These are phyloP conservation scores for Physcia stellaris DNA, from an alignment of 495 filamentous ascomycete genomes.

Conservation along the genomic window DNA sequence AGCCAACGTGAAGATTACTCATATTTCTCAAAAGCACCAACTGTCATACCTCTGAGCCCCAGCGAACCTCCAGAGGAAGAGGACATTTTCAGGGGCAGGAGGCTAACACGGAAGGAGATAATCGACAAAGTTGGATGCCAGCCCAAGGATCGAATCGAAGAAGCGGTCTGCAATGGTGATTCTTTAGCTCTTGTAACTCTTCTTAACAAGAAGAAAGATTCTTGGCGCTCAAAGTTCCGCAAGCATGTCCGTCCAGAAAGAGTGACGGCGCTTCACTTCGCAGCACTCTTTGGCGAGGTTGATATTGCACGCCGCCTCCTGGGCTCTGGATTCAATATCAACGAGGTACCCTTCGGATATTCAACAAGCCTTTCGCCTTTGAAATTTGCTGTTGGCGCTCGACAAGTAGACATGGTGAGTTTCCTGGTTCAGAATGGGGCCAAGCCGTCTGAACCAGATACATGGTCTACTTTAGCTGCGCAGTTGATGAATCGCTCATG, in stretches of 20 bases:
- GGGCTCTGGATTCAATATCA: slow-evolving; percentile 8
- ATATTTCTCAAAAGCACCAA: slow-evolving; percentile 5
- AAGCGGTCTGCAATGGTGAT: slow-evolving; percentile 10
- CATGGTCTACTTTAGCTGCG: slow-evolving; percentile 9
- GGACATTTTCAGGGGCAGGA: slow-evolving; percentile 10
- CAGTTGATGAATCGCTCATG: slow-evolving; percentile 13
- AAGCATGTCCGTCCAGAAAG: slow-evolving; percentile 12
- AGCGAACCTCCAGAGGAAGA: slow-evolving; percentile 10
- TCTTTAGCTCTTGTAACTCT: slow-evolving; percentile 8
- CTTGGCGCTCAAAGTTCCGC: slow-evolving; percentile 11
- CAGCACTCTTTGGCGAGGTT: slow-evolving; percentile 12
- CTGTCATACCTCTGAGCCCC: slow-evolving; percentile 7
- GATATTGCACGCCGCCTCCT: slow-evolving; percentile 10
- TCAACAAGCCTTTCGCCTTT: slow-evolving; percentile 9
- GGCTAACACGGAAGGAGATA: slow-evolving; percentile 16
- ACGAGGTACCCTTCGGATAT: slow-evolving; percentile 11
- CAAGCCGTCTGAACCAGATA: slow-evolving; percentile 10
- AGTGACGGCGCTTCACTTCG: slow-evolving; percentile 11
- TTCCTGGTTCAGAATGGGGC: slow-evolving; percentile 9
- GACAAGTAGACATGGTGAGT: slow-evolving; percentile 11
- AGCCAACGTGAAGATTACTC: slow-evolving; percentile 10
- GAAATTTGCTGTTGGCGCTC: slow-evolving; percentile 12
- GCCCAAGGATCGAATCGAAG: slow-evolving; percentile 17
- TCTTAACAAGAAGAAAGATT: slow-evolving; percentile 8
- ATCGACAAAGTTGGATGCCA: slow-evolving; percentile 20